A percentile compares a stretch with the other conserved stretches of the same genome.
Evolutionary conservation across 768 basidiomycete species (phyloP).

Genomic region (Suillus hirtellus): DNA sequence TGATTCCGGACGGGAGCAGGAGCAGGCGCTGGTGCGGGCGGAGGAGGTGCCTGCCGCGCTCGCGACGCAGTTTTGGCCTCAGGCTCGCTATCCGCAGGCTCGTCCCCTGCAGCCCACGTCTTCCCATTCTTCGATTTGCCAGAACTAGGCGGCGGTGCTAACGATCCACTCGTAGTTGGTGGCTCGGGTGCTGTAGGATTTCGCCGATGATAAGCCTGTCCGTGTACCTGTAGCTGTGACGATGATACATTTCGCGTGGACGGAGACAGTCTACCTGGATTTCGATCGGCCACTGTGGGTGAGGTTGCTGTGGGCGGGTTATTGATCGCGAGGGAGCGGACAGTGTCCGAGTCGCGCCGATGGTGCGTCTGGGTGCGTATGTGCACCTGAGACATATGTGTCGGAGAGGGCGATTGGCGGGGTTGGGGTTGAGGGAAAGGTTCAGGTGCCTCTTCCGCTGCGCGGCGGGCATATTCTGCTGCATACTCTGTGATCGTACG

Average conservation of each 20-base stretch:
- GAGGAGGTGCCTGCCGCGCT: conserved; percentile 33
- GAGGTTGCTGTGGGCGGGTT: conserved; percentile 42
- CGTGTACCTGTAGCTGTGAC: conserved; percentile 22
- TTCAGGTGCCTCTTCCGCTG: conserved; percentile 13
- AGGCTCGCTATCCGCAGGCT: conserved; percentile 38
- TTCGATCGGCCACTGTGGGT: conserved; percentile 55
- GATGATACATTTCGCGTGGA: conserved; percentile 26
- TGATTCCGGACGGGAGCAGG: conserved; percentile 39
- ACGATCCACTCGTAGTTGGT: conserved; percentile 42
- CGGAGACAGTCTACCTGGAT: conserved; percentile 32
- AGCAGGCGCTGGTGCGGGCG: conserved; percentile 28
- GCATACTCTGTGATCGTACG: conserved; percentile 25
- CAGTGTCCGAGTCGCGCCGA: conserved; percentile 76
- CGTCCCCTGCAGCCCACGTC: conserved; percentile 51
- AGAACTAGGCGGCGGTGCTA: conserved; percentile 19
- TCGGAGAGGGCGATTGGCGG: conserved; percentile 58
- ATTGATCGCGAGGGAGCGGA: conserved; percentile 48
- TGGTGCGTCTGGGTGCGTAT: conserved; percentile 48
- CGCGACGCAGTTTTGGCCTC: conserved; percentile 28
- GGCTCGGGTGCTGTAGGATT: conserved; percentile 72
- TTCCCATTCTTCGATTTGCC: conserved; percentile 33
- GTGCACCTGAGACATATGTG: conserved; percentile 35
- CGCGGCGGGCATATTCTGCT: conserved; percentile 25
- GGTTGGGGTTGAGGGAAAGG: conserved; percentile 29
- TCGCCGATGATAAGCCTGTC: conserved; percentile 52